A percentile compares a stretch with the other conserved stretches of the same genome.
These are phyloP conservation scores for Mycena maculata DNA, from an alignment of 768 basidiomycete genomes.

Conservation along the genomic window DNA sequence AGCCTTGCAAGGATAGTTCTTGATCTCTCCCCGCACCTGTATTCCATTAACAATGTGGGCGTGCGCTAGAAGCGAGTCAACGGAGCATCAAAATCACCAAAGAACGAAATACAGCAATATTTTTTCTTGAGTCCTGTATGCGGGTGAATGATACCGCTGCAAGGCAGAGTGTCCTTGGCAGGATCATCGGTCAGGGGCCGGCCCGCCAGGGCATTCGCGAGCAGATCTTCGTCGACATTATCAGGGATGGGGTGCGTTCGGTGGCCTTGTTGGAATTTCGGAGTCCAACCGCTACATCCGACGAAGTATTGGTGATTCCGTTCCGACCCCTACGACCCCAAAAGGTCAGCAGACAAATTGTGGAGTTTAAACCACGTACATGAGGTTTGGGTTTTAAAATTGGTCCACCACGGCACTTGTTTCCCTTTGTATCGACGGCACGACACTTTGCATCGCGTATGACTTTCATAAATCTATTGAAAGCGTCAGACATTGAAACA, in stretches of 20 bases:
- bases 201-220: constrained; percentile 3
- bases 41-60: constrained; percentile 20
- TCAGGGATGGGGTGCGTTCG: too few species aligned
- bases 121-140: constrained; percentile 14
- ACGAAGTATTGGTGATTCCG: too few species aligned
- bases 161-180: constrained; percentile 10
- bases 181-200: not conserved
- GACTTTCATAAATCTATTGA: not conserved
- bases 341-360: not conserved
- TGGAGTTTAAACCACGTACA: too few species aligned
- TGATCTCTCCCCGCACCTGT: constrained; percentile 13
- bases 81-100: not conserved
- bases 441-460: constrained; percentile 1
- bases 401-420: too few species aligned
- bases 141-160: constrained; percentile 20
- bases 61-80: not conserved
- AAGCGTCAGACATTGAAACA: not conserved
- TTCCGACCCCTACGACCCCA: not conserved
- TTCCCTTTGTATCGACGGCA: constrained; percentile 7
- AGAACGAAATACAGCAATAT: not conserved
- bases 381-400: constrained; percentile 1
- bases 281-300: too few species aligned
- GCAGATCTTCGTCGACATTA: constrained; percentile 13
- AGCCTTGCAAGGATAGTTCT: not conserved
- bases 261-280: too few species aligned